These are phyloP conservation scores for Citeromyces matritensis DNA, from an alignment of 805 yeast genomes.

Conservation along the genomic window DNA sequence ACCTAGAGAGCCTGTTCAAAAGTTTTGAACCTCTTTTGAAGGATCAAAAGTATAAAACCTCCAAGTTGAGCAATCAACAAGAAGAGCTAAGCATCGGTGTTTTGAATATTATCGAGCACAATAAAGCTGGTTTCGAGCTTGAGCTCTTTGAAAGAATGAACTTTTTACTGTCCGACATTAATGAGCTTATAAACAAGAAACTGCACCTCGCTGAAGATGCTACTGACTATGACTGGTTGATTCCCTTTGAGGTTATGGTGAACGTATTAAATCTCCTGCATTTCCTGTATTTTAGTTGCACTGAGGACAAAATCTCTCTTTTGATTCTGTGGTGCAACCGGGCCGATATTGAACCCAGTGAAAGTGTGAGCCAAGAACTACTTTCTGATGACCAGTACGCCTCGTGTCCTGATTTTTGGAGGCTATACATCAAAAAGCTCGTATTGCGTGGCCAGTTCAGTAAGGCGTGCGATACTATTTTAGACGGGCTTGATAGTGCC, in stretches of 20 bases:
- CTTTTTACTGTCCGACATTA: constrained; percentile 13
- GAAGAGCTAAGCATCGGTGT: constrained; percentile 15
- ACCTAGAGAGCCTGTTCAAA: constrained; percentile 17
- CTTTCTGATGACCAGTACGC: constrained; percentile 19
- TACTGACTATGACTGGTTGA: constrained; percentile 7
- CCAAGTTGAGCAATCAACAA: constrained; percentile 9
- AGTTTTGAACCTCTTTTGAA: constrained; percentile 33
- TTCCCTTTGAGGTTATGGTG: constrained; percentile 22
- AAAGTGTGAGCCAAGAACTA: constrained; percentile 28
- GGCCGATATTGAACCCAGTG: constrained; percentile 53
- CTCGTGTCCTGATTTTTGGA: constrained; percentile 45
- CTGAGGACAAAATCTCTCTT: constrained; percentile 23
- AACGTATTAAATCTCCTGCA: constrained; percentile 43
- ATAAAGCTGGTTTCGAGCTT: constrained; percentile 18
- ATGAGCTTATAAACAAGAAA: constrained; percentile 13
- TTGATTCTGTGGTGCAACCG: constrained; percentile 52
- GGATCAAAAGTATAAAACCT: constrained; percentile 22
- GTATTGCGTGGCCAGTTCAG: constrained; percentile 45
- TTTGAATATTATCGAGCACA: constrained; percentile 16
- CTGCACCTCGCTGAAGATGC: constrained; percentile 6
- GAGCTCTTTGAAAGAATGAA: constrained; percentile 14
- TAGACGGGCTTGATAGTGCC: constrained; percentile 17
- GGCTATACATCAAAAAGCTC: constrained; percentile 35
- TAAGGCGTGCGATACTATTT: constrained; percentile 35
- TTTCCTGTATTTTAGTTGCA: constrained; percentile 30